phyloP scores from a whole-genome alignment of 2,329 filamentous ascomycete genomes.

The Venturia oleaginea region DNA sequence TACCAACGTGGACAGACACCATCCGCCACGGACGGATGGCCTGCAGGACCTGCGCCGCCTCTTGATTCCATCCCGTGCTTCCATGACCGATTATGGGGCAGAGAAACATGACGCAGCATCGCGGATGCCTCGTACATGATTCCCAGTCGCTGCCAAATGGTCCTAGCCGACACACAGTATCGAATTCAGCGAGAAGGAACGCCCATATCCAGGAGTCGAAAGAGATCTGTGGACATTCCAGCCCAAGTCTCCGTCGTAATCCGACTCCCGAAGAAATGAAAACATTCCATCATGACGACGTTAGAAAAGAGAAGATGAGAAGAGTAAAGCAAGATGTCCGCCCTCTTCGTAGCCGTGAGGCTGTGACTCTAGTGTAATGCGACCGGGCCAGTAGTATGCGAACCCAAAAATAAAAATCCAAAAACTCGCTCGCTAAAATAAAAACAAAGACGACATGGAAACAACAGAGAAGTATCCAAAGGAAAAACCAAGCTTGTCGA shows the following conservation, averaged over 20 bases:
- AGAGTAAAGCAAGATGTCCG: slow-evolving; percentile 27
- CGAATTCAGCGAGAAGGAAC: neutral
- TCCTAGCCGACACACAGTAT: slow-evolving; percentile 6
- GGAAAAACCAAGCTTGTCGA: slow-evolving; percentile 23
- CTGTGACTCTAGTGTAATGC: slow-evolving; percentile 24
- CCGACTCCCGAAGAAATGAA: neutral
- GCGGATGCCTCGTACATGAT: slow-evolving; percentile 6
- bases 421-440: slow-evolving; percentile 36
- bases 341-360: slow-evolving; percentile 35
- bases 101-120: slow-evolving; percentile 12
- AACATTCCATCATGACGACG: slow-evolving; percentile 29
- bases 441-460: slow-evolving; percentile 30
- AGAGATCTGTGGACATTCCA: slow-evolving; percentile 1
- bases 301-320: slow-evolving; percentile 25
- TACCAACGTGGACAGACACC: slow-evolving; percentile 5
- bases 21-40: slow-evolving; percentile 5
- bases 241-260: slow-evolving; percentile 14
- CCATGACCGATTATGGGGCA: neutral
- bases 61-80: neutral
- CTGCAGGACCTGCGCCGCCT: slow-evolving; percentile 8
- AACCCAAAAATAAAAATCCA: slow-evolving; percentile 34
- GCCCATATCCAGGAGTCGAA: slow-evolving; percentile 1
- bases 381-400: slow-evolving; percentile 32
- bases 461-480: slow-evolving; percentile 31
- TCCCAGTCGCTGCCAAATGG: slow-evolving; percentile 5